These are phyloP conservation scores for Populus davidiana DNA, from an alignment of 345 rosid genomes.

Conservation along the genomic window DNA sequence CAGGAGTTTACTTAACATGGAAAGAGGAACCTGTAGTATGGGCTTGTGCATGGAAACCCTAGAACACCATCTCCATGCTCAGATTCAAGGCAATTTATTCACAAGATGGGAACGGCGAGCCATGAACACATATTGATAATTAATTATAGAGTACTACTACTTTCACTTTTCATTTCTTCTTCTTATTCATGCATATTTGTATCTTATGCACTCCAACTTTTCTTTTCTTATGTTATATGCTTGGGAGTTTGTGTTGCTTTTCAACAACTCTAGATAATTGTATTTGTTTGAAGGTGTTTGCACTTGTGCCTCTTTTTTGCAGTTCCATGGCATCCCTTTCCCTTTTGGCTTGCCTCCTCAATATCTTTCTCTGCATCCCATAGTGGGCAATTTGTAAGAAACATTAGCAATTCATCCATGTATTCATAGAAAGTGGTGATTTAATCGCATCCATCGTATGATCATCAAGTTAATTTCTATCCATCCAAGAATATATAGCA, in stretches of 20 bases:
- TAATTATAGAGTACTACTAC: not conserved
- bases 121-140: slow-evolving; percentile 4
- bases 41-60: slow-evolving; percentile 87
- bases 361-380: slow-evolving; percentile 22
- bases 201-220: slow-evolving; percentile 9
- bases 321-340: slow-evolving; percentile 15
- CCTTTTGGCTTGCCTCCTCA: slow-evolving; percentile 33
- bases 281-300: slow-evolving; percentile 61
- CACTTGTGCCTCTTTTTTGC: slow-evolving; percentile 34
- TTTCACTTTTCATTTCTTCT: not conserved
- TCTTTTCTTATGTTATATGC: slow-evolving; percentile 20
- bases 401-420: not conserved
- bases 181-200: slow-evolving; percentile 21
- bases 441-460: not conserved
- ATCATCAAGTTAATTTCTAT: not conserved
- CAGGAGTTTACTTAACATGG: slow-evolving; percentile 66
- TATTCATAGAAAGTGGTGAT: not conserved
- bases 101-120: not conserved
- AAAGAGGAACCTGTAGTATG: slow-evolving; percentile 68
- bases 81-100: slow-evolving; percentile 5
- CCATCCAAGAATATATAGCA: too few relatives aligned
- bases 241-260: slow-evolving; percentile 55
- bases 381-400: not conserved
- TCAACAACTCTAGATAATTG: slow-evolving; percentile 31
- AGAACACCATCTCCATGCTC: not conserved